Evolutionary conservation across 176 grass and related monocot species (phyloP).

Genomic region (Metroxylon sagu): DNA sequence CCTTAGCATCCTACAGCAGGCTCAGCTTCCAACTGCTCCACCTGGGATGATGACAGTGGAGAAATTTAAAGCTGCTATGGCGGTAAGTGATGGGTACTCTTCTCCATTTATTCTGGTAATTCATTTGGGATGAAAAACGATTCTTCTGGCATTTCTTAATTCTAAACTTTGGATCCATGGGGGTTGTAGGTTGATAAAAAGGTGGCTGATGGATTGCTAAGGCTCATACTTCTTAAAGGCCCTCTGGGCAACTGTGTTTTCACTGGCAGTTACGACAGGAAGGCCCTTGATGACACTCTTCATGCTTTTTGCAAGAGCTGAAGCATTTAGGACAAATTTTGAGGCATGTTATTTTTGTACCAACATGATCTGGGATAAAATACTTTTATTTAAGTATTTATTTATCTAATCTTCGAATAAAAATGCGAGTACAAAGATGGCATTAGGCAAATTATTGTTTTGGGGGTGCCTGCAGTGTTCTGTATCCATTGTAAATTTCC

Average conservation of each 20-base stretch:
- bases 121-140: not conserved
- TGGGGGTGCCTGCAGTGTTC: too few species aligned
- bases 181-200: conserved; percentile 83
- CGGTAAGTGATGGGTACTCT: conserved; percentile 39
- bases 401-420: too few species aligned
- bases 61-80: conserved; percentile 84
- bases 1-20: conserved; percentile 57
- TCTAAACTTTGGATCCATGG: too few species aligned
- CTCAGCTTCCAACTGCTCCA: conserved; percentile 71
- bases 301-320: conserved; percentile 61
- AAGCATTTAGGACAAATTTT: not conserved
- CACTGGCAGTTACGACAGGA: conserved; percentile 72
- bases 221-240: conserved; percentile 85
- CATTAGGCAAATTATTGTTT: too few species aligned
- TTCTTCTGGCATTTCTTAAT: not conserved
- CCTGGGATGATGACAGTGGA: conserved; percentile 79
- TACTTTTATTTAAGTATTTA: too few species aligned
- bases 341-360: too few species aligned
- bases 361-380: too few species aligned
- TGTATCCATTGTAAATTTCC: too few species aligned
- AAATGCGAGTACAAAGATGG: too few species aligned
- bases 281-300: conserved; percentile 81
- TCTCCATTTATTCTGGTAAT: not conserved
- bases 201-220: conserved; percentile 94
- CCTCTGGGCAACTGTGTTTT: conserved; percentile 83